These are phyloP conservation scores for Candida dubliniensis DNA, from an alignment of 1,139 yeast species.

Conservation along the genomic window DNA sequence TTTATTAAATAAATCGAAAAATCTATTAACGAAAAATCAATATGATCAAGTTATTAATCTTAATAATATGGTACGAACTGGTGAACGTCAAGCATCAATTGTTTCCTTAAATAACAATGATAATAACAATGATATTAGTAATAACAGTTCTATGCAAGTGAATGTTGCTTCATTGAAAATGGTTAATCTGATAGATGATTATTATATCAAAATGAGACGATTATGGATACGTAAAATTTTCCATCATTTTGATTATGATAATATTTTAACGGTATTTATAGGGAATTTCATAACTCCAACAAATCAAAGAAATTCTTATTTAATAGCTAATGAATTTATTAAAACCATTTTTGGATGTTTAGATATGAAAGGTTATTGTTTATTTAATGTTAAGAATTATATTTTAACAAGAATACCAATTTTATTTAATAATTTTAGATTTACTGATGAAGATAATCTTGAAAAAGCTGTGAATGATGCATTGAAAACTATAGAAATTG, in stretches of 20 bases:
- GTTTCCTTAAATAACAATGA: neutral
- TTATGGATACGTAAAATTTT: slow-evolving; percentile 9
- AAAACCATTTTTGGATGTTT: slow-evolving; percentile 19
- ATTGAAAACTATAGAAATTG: slow-evolving; percentile 14
- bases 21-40: slow-evolving; percentile 6
- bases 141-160: neutral
- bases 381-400: slow-evolving; percentile 38
- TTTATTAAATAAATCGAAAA: slow-evolving; percentile 8
- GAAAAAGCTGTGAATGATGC: slow-evolving; percentile 18
- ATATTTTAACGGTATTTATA: neutral
- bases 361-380: slow-evolving; percentile 14
- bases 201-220: slow-evolving; percentile 1
- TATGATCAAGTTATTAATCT: slow-evolving; percentile 7
- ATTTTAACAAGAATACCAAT: slow-evolving; percentile 32
- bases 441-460: slow-evolving; percentile 21
- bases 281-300: slow-evolving; percentile 2
- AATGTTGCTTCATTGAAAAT: slow-evolving; percentile 7
- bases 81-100: slow-evolving; percentile 2
- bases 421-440: slow-evolving; percentile 17
- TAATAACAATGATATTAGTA: too few relatives aligned
- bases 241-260: slow-evolving; percentile 5
- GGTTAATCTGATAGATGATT: slow-evolving; percentile 5
- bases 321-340: slow-evolving; percentile 23
- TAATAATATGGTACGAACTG: neutral
- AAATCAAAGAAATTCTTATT: slow-evolving; percentile 8